phyloP scores from a whole-genome alignment of 2,329 filamentous ascomycete species.

The Piedraia hortae region DNA sequence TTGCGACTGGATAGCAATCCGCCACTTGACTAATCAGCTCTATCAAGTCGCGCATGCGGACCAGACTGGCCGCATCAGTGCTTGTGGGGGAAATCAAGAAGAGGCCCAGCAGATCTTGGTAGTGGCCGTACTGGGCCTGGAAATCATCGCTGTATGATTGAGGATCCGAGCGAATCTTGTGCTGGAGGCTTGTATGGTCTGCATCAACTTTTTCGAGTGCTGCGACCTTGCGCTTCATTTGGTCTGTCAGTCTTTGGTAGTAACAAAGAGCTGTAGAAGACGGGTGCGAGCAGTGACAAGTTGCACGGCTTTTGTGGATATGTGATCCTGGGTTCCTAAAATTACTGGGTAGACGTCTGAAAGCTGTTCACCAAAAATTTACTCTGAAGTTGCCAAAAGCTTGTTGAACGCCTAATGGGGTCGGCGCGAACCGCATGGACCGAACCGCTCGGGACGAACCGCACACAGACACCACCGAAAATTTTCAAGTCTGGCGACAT shows the following conservation, averaged over 20 bases:
- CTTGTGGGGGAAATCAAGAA: constrained; percentile 63
- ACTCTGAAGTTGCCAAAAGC: neutral
- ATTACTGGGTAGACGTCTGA: no score
- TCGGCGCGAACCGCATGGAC: no score
- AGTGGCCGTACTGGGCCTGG: constrained; percentile 64
- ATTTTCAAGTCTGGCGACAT: neutral
- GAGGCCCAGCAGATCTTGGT: constrained; percentile 71
- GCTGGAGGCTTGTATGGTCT: constrained; percentile 66
- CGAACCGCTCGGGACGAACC: no score
- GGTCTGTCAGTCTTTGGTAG: no score
- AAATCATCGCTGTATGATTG: constrained; percentile 82
- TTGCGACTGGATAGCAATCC: constrained; percentile 71
- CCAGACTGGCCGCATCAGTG: constrained; percentile 47
- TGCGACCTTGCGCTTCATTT: constrained; percentile 71
- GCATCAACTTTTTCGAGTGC: constrained; percentile 90
- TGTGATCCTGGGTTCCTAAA: no score
- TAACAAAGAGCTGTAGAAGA: no score
- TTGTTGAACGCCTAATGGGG: no score
- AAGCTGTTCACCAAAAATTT: no score
- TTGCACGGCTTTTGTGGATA: no score
- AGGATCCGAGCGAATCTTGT: constrained; percentile 74
- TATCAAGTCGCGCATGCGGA: constrained; percentile 71
- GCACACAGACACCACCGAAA: no score
- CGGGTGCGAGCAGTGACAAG: no score
- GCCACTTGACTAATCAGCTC: constrained; percentile 84